Conservation (phyloP, 192 early-diverging fungal species). For the Obelidium mucronatum region DNA sequence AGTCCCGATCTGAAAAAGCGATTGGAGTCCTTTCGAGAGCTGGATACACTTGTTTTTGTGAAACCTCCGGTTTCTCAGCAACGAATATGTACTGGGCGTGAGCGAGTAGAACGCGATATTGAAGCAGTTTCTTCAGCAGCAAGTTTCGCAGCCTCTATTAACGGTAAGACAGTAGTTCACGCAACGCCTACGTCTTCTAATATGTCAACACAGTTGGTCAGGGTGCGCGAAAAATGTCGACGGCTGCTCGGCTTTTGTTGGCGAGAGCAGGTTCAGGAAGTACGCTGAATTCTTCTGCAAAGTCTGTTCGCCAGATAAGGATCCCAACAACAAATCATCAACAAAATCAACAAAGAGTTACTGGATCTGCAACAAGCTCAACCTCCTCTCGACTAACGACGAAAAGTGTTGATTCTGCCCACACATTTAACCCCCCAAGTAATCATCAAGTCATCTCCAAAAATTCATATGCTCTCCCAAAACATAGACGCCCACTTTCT, state of each 20-base stretch:
- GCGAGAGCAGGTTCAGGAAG: neutral
- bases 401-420: constrained; percentile 11
- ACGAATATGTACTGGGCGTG: neutral
- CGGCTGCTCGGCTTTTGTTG: constrained; percentile 12
- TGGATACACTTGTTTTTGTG: constrained; percentile 30
- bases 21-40: constrained; percentile 28
- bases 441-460: neutral
- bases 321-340: neutral
- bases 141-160: neutral
- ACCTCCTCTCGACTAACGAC: neutral
- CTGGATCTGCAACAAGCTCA: neutral
- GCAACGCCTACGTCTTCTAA: neutral
- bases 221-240: constrained; percentile 16
- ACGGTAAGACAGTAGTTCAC: neutral
- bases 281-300: neutral
- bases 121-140: neutral
- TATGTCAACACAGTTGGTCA: neutral
- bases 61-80: constrained; percentile 6
- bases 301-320: neutral
- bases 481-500: constrained; percentile 16
- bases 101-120: neutral
- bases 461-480: constrained; percentile 19
- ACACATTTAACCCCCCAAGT: constrained; percentile 21
- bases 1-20: constrained; percentile 20
- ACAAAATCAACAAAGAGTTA: too few relatives aligned